Conservation (phyloP, 2,329 filamentous ascomycete genomes). For the Cordyceps pruinosa region DNA sequence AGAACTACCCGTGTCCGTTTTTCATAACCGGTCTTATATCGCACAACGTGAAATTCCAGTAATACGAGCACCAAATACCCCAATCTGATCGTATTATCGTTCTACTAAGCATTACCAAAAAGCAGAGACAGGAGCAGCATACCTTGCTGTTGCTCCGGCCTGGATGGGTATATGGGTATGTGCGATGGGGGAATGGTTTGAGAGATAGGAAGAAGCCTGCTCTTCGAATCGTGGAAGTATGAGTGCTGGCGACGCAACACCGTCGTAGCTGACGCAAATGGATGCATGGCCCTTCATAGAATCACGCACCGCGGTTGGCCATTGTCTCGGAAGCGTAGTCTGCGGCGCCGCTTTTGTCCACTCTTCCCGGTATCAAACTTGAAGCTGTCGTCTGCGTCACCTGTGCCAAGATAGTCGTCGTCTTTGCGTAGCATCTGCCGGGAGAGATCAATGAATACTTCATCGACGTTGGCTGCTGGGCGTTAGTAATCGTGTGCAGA, state of each 20-base stretch:
- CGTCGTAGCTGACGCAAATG: background rate
- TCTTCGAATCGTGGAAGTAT: background rate
- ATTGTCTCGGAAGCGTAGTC: constrained; percentile 24
- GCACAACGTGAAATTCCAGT: background rate
- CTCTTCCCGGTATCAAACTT: constrained; percentile 31
- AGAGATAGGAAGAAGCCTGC: background rate
- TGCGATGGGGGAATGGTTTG: background rate
- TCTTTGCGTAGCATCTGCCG: constrained; percentile 76
- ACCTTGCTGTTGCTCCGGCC: background rate
- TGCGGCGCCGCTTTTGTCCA: constrained; percentile 24
- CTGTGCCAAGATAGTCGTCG: constrained; percentile 35
- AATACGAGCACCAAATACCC: background rate
- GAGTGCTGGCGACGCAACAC: background rate
- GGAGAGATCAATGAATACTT: constrained; percentile 80
- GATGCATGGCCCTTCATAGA: constrained; percentile 25
- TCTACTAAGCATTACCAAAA: background rate
- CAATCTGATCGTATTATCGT: background rate
- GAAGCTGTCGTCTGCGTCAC: constrained; percentile 34
- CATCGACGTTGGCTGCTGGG: constrained; percentile 68
- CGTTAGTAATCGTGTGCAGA: constrained; percentile 18
- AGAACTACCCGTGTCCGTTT: background rate
- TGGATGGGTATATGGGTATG: background rate
- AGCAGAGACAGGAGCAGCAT: background rate
- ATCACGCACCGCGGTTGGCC: constrained; percentile 37
- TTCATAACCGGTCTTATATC: background rate